Percentiles rank a stretch among this genome's conserved stretches.
Evolutionary conservation across 352 stramenopile genomes (phyloP).

Genomic region (Phytophthora europaea): DNA sequence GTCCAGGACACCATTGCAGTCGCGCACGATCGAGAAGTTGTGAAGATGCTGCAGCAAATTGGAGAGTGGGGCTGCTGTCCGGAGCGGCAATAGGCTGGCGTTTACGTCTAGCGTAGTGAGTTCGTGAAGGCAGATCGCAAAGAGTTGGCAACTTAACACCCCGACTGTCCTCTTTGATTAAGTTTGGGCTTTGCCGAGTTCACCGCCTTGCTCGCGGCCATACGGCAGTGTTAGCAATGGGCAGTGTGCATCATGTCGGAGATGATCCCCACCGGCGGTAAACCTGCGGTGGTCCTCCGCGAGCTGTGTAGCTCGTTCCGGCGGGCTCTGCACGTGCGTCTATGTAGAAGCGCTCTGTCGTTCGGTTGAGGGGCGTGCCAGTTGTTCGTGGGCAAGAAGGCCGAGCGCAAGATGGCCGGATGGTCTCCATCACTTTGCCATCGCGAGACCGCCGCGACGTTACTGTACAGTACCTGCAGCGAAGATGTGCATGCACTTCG

Average conservation of each 20-base stretch:
- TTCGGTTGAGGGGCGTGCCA: constrained; percentile 13
- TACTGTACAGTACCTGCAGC: not conserved
- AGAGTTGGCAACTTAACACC: constrained; percentile 13
- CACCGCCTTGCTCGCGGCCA: not conserved
- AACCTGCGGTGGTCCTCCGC: too few species aligned
- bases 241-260: constrained; percentile 4
- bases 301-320: constrained; percentile 7
- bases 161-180: not conserved
- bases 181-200: constrained; percentile 5
- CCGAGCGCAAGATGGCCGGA: not conserved
- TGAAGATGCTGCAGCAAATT: constrained; percentile 12
- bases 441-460: not conserved
- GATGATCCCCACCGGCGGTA: not conserved
- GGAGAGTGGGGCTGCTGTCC: constrained; percentile 6
- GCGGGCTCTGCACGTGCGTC: constrained; percentile 15
- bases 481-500: not conserved
- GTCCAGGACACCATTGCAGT: constrained; percentile 25
- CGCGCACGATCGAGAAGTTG: not conserved
- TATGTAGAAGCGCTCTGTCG: constrained; percentile 29
- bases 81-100: not conserved
- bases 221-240: not conserved
- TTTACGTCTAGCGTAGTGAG: constrained; percentile 3
- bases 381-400: constrained; percentile 22
- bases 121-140: constrained; percentile 17
- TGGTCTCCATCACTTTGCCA: not conserved